Evolutionary conservation across 805 yeast species (phyloP), one percentile per base, ranked within the genome.

Genomic region (Barnettozyma salicaria): DNA sequence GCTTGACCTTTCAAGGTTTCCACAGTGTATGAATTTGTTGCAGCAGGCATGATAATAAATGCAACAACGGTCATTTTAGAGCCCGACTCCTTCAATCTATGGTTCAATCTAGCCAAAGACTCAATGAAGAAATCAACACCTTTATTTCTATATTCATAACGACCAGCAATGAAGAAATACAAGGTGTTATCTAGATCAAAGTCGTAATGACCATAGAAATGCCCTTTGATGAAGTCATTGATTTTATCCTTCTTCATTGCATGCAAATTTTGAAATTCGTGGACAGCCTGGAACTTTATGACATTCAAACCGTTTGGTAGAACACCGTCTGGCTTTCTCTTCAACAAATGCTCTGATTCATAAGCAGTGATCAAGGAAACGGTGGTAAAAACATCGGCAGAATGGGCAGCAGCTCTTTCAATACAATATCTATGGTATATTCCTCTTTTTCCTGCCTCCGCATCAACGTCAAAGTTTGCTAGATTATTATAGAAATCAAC

Each of bases 351-450:
- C 64, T 90, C 97, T 6, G 90, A 70, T 62, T 90, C 98, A 56
- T 77, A 84, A 2, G 97, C 97, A n/a, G 98, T 90, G 51, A 90
- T 92, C 56, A 90, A 95, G 9, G 96, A 86, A 9, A 90, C 98
- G 0, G 98, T 92, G 25, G 98, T 90, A 66, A 90, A 90, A 17
- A 90, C 98, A 60, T 90, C 98, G 6, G 95, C 87, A 11, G 92
- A 73, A 59, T 90, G 97, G 13, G 96, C 88, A 12, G 97, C 96
- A 7, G 95, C 89, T 42, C 98, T 74, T 66, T 90, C 98, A 47
- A 90, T 83, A 63, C 98, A 90, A 61, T 90, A 92, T 45, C 98
- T 74, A 60, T 90, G 98, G 63, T 90, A 90, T 51, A 90, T 90
- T 38, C 98, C 98, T 50, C 97, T 72, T 63, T 87, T 89, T 16